phyloP scores from a whole-genome alignment of 805 yeast genomes.

The Suhomyces pyralidae region DNA sequence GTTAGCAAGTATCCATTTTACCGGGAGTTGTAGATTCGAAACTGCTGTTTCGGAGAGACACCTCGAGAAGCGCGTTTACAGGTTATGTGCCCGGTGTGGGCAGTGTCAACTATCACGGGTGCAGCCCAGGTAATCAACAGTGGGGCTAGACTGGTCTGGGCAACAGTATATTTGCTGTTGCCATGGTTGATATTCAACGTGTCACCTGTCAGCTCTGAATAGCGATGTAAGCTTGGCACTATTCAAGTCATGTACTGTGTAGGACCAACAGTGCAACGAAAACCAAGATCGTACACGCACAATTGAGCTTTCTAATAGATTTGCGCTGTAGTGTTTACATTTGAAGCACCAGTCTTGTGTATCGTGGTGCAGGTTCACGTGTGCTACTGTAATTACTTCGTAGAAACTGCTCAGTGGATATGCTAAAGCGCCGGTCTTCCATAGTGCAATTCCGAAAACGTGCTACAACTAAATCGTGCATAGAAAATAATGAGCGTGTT shows the following conservation, averaged over 20 bases:
- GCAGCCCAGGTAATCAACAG: background rate
- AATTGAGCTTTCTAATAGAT: background rate
- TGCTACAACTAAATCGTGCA: background rate
- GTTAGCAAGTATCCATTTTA: background rate
- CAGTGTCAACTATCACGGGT: background rate
- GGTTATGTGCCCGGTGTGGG: background rate
- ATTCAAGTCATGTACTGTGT: background rate
- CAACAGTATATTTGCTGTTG: background rate
- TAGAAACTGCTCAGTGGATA: background rate
- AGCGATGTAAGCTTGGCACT: background rate
- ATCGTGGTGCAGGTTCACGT: background rate
- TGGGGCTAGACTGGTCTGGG: background rate
- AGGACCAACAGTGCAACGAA: background rate
- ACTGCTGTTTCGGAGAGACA: background rate
- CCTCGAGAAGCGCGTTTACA: background rate
- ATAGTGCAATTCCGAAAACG: background rate
- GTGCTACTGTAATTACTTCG: background rate
- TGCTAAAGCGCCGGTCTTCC: background rate
- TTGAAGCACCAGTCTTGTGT: background rate
- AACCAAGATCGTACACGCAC: background rate
- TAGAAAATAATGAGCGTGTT: background rate
- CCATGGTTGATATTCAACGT: background rate
- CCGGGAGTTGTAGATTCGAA: background rate
- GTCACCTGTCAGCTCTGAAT: background rate
- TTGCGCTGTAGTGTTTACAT: background rate